Base-by-base conservation (phyloP, 352 stramenopile genomes). In the Globisporangium rhizosaccharum region DNA sequence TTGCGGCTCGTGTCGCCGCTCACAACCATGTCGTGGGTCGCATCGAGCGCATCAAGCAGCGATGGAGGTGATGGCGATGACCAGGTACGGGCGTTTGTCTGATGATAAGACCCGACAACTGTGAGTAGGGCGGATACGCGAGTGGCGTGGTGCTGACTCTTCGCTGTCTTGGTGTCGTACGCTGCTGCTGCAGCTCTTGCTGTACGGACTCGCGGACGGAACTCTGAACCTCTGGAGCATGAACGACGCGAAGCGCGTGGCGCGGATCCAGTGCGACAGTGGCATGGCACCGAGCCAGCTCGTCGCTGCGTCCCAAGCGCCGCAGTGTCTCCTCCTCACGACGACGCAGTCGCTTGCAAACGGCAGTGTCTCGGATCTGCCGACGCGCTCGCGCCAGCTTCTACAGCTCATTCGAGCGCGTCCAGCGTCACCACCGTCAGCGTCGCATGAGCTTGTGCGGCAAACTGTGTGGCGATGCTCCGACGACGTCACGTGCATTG, bases 221-320 rank as follows among this genome's bases (percentile, higher is more conserved):
- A 61, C 60, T 0, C 25, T 66, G 14, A 65, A 57, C n/a, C 18
- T 59, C 12, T 61, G 59, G 59, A 55, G 53, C 18, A 61, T 56
- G 48, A 5, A 6, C 14, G 30, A 59, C 15, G 42, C 53, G 33
- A 37, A 23, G 17, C 23, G 59, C 7, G 15, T 65, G 3, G 48
- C 51, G 15, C 30, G 44, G 25, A 41, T 58, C 17, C n/a, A 47
- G 28, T 42, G 30, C 18, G 42, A 58, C 17, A 53, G 33, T 11
- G 45, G 36, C 17, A 37, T 50, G 26, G 20, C 23, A 7, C 18
- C 30, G 59, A 33, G 41, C 3, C 51, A 45, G 18, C 58, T 49
- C 9, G 44, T 28, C 23, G 44, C 41, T n/a, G 41, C 41, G 8
- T 45, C 41, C 41, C 41, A 45, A 9, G 33, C 33, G 33, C 9